Conservation (phyloP, 2,329 filamentous ascomycete species). For the Pestalotiopsis sp. region DNA sequence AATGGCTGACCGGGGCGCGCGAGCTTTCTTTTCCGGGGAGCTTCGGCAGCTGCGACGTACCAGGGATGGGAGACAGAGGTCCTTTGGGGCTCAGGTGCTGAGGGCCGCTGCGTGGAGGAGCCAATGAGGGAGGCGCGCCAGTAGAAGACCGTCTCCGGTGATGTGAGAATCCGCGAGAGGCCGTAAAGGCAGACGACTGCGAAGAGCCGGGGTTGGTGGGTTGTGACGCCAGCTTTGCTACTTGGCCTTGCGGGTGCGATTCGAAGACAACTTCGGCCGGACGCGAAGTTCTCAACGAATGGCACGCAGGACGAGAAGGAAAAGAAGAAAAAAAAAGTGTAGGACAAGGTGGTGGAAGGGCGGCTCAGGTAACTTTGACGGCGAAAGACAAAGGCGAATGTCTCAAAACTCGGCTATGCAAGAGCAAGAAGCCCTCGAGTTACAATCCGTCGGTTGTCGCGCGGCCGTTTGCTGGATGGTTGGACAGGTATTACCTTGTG, state of each 20-base stretch:
- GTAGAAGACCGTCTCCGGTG: slow-evolving; percentile 53
- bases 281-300: slow-evolving; percentile 18
- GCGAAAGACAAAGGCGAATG: slow-evolving; percentile 3
- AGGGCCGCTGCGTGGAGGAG: slow-evolving; percentile 32
- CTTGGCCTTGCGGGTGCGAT: slow-evolving; percentile 19
- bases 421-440: not conserved
- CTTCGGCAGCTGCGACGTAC: slow-evolving; percentile 41
- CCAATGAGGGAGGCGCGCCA: slow-evolving; percentile 35
- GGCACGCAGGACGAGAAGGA: slow-evolving; percentile 16
- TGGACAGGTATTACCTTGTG: not conserved
- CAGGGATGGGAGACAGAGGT: slow-evolving; percentile 57
- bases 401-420: slow-evolving; percentile 1
- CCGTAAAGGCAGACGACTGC: slow-evolving; percentile 57
- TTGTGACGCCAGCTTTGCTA: slow-evolving; percentile 53
- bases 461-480: not conserved
- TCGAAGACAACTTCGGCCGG: slow-evolving; percentile 15
- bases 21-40: not conserved
- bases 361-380: not conserved
- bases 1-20: slow-evolving; percentile 18
- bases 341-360: not conserved
- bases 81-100: slow-evolving; percentile 42
- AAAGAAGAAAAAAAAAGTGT: slow-evolving; percentile 6
- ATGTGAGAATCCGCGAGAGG: slow-evolving; percentile 49
- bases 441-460: not conserved
- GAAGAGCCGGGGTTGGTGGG: slow-evolving; percentile 46